These are phyloP conservation scores for Phaeosphaeriaceae sp. DNA, from an alignment of 2,329 filamentous ascomycete species.

Conservation along the genomic window DNA sequence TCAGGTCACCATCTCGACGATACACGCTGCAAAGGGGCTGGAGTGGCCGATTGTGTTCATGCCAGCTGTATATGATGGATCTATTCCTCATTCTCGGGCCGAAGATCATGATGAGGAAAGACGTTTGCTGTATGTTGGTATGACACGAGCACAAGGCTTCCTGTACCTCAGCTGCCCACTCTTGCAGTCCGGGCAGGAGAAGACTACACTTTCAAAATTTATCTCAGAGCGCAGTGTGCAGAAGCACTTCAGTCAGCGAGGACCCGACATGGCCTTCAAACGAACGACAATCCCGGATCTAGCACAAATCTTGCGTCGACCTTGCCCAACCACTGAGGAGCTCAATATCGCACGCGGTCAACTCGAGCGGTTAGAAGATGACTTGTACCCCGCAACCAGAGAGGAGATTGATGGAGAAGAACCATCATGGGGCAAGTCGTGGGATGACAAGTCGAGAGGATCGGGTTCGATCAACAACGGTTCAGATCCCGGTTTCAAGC, in stretches of 20 bases:
- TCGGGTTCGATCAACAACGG: constrained; percentile 8
- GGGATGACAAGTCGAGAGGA: constrained; percentile 13
- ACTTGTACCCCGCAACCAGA: constrained; percentile 43
- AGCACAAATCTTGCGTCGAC: constrained; percentile 72
- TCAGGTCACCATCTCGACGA: constrained; percentile 89
- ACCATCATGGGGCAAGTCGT: constrained; percentile 23
- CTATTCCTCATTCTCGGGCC: constrained; percentile 85
- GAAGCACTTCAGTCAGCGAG: constrained; percentile 64
- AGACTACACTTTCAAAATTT: constrained; percentile 75
- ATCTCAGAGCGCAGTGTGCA: constrained; percentile 64
- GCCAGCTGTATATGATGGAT: constrained; percentile 86
- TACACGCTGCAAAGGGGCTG: constrained; percentile 93
- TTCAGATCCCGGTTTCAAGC: constrained; percentile 25
- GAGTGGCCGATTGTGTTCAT: constrained; percentile 98
- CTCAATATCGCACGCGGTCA: constrained; percentile 29
- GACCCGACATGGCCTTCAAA: constrained; percentile 69
- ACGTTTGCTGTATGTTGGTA: constrained; percentile 89
- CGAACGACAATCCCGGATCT: constrained; percentile 68
- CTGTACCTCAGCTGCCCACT: constrained; percentile 85
- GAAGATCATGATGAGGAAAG: constrained; percentile 90
- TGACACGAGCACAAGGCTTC: constrained; percentile 89
- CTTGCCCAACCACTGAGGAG: constrained; percentile 60
- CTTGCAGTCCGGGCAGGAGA: constrained; percentile 67
- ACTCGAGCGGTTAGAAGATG: constrained; percentile 44
- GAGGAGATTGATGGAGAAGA: constrained; percentile 44